These are phyloP conservation scores for Xerocomellus amylosporus DNA, from an alignment of 768 basidiomycete genomes.

Conservation along the genomic window DNA sequence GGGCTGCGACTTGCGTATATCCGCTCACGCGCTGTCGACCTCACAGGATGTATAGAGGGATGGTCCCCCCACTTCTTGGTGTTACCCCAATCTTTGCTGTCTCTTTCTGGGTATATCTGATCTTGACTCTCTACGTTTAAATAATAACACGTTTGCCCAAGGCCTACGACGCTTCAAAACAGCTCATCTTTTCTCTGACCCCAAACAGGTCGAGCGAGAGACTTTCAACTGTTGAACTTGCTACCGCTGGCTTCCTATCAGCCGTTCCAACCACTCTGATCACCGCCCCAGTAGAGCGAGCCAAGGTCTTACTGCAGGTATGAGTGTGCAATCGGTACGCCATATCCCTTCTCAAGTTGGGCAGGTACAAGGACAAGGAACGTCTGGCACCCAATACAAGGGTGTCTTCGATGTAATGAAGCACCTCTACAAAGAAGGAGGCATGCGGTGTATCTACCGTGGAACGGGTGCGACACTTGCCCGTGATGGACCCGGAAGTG, in stretches of 20 bases:
- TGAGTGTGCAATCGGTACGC: conserved; percentile 8
- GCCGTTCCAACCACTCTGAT: conserved; percentile 89
- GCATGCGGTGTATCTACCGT: conserved; percentile 85
- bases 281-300: conserved; percentile 94
- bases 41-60: conserved; percentile 80
- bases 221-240: conserved; percentile 77
- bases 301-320: conserved; percentile 93
- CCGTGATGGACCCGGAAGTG: conserved; percentile 94
- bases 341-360: conserved; percentile 10
- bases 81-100: conserved; percentile 98
- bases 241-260: conserved; percentile 89
- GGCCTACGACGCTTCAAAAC: conserved; percentile 94
- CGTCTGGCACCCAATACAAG: conserved; percentile 68
- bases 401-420: conserved; percentile 90
- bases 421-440: conserved; percentile 92
- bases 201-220: conserved; percentile 65
- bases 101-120: conserved; percentile 82
- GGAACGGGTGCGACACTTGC: conserved; percentile 92
- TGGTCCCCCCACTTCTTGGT: conserved; percentile 89
- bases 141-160: conserved; percentile 30
- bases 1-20: background rate
- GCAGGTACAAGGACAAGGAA: conserved; percentile 89
- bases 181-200: conserved; percentile 73
- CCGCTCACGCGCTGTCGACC: conserved; percentile 1
- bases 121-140: background rate